Conservation (phyloP, 75 land plant genomes). For the Pinus albicaulis region DNA sequence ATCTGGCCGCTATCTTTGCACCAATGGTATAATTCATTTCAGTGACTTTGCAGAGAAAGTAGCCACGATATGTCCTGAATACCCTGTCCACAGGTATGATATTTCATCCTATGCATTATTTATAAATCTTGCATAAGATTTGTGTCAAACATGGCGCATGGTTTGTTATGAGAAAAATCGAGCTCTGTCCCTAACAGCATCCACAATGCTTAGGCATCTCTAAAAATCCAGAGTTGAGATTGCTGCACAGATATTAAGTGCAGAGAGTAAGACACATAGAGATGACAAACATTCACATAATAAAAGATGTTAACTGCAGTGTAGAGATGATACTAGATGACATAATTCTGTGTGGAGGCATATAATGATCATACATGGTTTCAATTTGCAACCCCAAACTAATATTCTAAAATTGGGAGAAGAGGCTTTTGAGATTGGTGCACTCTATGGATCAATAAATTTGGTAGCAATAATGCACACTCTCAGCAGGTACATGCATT, state of each 20-base stretch:
- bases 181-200: neutral
- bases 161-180: neutral
- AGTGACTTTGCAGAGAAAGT: slow-evolving; percentile 51
- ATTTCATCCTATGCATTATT: neutral
- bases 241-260: neutral
- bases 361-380: too few species aligned
- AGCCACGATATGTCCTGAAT: slow-evolving; percentile 47
- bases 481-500: too few species aligned
- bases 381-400: too few species aligned
- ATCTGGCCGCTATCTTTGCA: slow-evolving; percentile 73
- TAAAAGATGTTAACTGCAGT: neutral
- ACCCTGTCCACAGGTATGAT: slow-evolving; percentile 50
- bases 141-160: neutral
- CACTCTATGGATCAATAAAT: too few species aligned
- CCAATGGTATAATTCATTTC: slow-evolving; percentile 60
- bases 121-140: neutral
- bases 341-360: too few species aligned
- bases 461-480: too few species aligned
- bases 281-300: neutral
- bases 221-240: neutral
- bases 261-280: neutral
- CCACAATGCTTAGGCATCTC: neutral
- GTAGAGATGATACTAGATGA: too few species aligned
- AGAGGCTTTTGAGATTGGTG: too few species aligned
- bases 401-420: too few species aligned